These are phyloP conservation scores for Eutrema heterophyllum DNA, from an alignment of 345 rosid species.

Conservation along the genomic window DNA sequence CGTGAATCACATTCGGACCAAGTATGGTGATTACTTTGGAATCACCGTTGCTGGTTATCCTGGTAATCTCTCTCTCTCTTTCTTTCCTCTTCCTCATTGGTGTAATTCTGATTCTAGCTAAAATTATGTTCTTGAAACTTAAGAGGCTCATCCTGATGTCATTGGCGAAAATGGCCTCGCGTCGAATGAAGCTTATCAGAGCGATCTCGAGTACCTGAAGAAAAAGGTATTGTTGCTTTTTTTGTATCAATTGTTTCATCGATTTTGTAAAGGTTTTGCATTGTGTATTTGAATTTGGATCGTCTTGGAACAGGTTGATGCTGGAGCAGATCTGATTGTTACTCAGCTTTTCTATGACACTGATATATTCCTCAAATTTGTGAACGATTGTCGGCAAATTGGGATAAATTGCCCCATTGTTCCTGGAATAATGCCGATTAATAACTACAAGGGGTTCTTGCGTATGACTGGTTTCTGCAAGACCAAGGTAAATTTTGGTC, in stretches of 20 bases:
- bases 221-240: slow-evolving; percentile 47
- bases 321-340: slow-evolving; percentile 89
- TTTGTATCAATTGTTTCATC: not conserved
- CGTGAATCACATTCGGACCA: slow-evolving; percentile 68
- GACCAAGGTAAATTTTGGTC: slow-evolving; percentile 50
- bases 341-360: slow-evolving; percentile 92
- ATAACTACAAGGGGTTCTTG: slow-evolving; percentile 85
- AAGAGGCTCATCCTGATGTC: slow-evolving; percentile 94
- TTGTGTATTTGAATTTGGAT: not conserved
- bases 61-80: slow-evolving; percentile 37
- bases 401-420: slow-evolving; percentile 87
- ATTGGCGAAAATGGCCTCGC: slow-evolving; percentile 68
- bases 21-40: slow-evolving; percentile 89
- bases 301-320: slow-evolving; percentile 61
- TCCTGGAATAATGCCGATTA: slow-evolving; percentile 96
- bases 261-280: not conserved
- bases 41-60: slow-evolving; percentile 99
- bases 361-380: slow-evolving; percentile 82
- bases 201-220: slow-evolving; percentile 85
- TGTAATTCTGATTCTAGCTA: not conserved
- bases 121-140: not conserved
- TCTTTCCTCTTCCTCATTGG: not conserved
- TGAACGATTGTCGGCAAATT: slow-evolving; percentile 86
- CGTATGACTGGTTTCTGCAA: slow-evolving; percentile 98
- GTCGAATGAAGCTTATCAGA: slow-evolving; percentile 57